Conservation (phyloP, 2,329 filamentous ascomycete species). For the Aspergillus sp. region DNA sequence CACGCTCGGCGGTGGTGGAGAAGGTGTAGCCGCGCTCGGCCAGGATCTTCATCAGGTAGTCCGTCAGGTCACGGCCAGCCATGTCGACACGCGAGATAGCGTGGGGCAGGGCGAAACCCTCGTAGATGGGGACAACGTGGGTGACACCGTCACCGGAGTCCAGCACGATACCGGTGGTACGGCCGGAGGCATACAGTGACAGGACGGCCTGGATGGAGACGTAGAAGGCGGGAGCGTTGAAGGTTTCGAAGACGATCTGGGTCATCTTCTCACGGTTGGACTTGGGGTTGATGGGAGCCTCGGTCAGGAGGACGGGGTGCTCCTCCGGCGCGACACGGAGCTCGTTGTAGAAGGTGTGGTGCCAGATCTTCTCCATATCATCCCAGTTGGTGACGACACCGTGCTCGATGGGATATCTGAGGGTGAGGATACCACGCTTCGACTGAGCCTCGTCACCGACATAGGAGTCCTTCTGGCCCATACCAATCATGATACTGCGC, state of each 20-base stretch:
- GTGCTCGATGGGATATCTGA: constrained; percentile 99
- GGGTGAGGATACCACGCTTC: constrained; percentile 99
- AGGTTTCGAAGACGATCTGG: constrained; percentile 99
- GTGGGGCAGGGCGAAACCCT: constrained; percentile 99
- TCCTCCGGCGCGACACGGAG: constrained; percentile 99
- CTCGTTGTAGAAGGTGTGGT: constrained; percentile 99
- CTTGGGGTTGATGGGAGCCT: constrained; percentile 99
- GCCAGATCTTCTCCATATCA: constrained; percentile 99
- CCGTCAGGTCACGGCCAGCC: constrained; percentile 99
- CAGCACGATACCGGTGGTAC: constrained; percentile 99
- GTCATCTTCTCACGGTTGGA: constrained; percentile 99
- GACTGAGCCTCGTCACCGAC: constrained; percentile 99
- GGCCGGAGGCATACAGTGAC: constrained; percentile 98
- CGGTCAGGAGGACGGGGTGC: constrained; percentile 97
- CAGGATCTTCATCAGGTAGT: constrained; percentile 99
- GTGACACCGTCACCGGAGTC: constrained; percentile 99
- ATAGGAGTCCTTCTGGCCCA: constrained; percentile 99
- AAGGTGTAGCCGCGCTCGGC: constrained; percentile 99
- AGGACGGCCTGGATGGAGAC: constrained; percentile 99
- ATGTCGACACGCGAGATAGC: constrained; percentile 99
- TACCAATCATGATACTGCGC: constrained; percentile 98
- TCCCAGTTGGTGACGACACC: constrained; percentile 99
- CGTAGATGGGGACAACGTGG: constrained; percentile 99
- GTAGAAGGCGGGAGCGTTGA: constrained; percentile 99
- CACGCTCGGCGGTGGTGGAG: constrained; percentile 98